Percentiles rank a stretch among this genome's conserved stretches.
Evolutionary conservation across 2,329 filamentous ascomycete species (phyloP).

Genomic region (Pseudocercospora fuligena): DNA sequence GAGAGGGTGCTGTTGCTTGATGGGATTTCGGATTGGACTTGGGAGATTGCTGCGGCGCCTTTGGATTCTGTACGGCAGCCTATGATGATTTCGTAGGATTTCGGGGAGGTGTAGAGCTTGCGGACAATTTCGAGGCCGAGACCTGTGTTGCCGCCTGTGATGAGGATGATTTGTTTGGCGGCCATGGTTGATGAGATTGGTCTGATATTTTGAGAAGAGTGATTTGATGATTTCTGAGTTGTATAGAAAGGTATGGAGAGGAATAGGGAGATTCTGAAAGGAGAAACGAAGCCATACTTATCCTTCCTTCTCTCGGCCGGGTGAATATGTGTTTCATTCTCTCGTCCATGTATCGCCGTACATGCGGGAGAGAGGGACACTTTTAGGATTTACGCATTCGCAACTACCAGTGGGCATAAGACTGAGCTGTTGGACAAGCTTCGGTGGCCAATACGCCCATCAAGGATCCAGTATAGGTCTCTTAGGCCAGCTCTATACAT

Average conservation of each 20-base stretch:
- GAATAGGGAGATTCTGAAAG: neutral
- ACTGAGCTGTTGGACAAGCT: neutral
- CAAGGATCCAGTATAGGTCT: too few relatives aligned
- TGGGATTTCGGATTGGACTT: constrained; percentile 49
- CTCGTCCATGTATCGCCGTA: too few relatives aligned
- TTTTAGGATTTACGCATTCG: too few relatives aligned
- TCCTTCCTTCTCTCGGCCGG: neutral
- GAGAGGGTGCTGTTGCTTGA: constrained; percentile 50
- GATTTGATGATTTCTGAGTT: neutral
- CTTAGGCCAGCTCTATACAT: too few relatives aligned
- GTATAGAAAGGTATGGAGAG: neutral
- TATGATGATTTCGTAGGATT: constrained; percentile 61
- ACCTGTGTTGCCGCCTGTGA: constrained; percentile 63
- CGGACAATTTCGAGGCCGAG: constrained; percentile 64
- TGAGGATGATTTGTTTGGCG: constrained; percentile 49
- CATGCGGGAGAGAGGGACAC: too few relatives aligned
- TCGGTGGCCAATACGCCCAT: neutral
- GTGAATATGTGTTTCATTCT: neutral
- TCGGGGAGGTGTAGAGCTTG: constrained; percentile 54
- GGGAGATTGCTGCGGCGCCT: constrained; percentile 53
- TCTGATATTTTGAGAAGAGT: neutral
- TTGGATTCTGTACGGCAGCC: constrained; percentile 59
- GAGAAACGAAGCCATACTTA: neutral
- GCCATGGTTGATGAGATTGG: constrained; percentile 24
- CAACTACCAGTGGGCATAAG: too few relatives aligned